phyloP scores from a whole-genome alignment of 345 rosid genomes.

The Salix purpurea region DNA sequence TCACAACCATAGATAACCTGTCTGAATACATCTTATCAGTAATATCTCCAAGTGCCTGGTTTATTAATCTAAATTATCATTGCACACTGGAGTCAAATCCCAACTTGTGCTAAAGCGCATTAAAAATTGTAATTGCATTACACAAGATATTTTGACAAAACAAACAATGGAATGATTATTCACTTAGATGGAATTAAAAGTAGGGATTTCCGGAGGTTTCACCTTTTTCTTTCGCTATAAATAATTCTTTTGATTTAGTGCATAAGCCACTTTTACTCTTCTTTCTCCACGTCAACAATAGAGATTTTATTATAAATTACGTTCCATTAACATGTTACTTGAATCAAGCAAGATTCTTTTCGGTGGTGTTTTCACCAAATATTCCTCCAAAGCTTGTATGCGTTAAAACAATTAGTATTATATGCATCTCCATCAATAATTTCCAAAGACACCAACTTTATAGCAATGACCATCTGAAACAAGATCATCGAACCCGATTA shows the following conservation, averaged over 20 bases:
- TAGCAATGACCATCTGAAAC: not conserved
- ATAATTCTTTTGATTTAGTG: conserved; percentile 11
- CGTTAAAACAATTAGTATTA: not conserved
- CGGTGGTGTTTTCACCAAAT: conserved; percentile 12
- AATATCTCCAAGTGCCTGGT: not conserved
- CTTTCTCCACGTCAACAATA: conserved; percentile 6
- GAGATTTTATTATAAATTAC: conserved; percentile 4
- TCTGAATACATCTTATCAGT: not conserved
- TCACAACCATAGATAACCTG: not conserved
- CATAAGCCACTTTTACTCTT: conserved; percentile 4
- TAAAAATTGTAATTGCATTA: not conserved
- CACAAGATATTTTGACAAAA: not conserved
- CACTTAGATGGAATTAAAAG: not conserved
- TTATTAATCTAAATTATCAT: not conserved
- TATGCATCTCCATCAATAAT: not conserved
- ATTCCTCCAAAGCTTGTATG: not conserved
- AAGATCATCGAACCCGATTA: not conserved
- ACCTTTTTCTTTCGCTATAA: conserved; percentile 6
- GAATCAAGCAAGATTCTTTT: not conserved
- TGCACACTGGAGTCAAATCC: not conserved
- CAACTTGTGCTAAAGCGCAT: not conserved
- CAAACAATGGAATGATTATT: not conserved
- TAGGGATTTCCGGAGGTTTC: not conserved
- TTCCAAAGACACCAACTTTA: not conserved
- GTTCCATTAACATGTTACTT: conserved; percentile 5